Conservation (phyloP, 1,284 basidiomycete species). For the Trametes polyzona region DNA sequence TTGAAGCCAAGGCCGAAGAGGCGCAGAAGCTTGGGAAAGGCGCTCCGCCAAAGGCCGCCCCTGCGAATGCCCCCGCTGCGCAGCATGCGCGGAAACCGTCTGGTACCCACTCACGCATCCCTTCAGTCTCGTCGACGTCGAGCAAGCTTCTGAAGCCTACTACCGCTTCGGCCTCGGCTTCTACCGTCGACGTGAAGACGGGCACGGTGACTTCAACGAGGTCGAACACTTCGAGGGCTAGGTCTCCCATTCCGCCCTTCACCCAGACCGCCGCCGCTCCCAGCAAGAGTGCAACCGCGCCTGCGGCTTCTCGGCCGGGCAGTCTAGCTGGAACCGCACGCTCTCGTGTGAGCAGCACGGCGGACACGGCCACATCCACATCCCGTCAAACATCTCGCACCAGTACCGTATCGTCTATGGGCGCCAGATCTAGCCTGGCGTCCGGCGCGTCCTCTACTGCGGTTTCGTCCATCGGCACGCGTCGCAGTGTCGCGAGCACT, state of each 20-base stretch:
- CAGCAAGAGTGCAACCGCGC: conserved; percentile 6
- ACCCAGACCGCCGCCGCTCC: conserved; percentile 16
- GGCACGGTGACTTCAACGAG: conserved; percentile 22
- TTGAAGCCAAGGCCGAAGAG: conserved; percentile 9
- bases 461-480: conserved; percentile 46
- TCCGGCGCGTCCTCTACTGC: conserved; percentile 22
- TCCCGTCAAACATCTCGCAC: conserved; percentile 33
- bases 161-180: not conserved
- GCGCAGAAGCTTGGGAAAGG: conserved; percentile 13
- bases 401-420: conserved; percentile 43
- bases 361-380: conserved; percentile 16
- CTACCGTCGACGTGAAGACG: conserved; percentile 9
- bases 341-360: conserved; percentile 26
- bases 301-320: conserved; percentile 15
- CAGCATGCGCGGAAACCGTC: conserved; percentile 20
- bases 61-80: not conserved
- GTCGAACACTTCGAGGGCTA: conserved; percentile 19
- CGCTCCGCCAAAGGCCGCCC: conserved; percentile 9
- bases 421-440: conserved; percentile 34
- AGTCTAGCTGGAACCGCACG: conserved; percentile 25
- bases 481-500: conserved; percentile 25
- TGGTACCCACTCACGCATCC: conserved; percentile 16
- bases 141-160: conserved; percentile 27
- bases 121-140: conserved; percentile 18
- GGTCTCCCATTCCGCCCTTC: conserved; percentile 40